These are phyloP conservation scores for Eudorina sp. DNA, from an alignment of 139 green algal species.

Conservation along the genomic window DNA sequence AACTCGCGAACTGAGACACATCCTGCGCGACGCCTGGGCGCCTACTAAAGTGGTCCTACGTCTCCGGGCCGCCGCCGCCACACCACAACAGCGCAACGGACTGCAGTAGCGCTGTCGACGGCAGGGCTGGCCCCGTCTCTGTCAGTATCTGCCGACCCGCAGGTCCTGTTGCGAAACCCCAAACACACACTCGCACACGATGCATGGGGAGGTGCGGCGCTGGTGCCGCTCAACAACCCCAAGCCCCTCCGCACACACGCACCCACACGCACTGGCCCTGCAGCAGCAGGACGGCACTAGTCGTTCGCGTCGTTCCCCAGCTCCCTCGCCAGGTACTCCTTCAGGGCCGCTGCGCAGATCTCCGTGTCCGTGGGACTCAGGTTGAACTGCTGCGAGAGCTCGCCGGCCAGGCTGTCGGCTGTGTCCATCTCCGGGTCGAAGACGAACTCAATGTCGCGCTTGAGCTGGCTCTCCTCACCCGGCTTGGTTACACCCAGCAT, in stretches of 20 bases:
- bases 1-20: conserved; percentile 2
- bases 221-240: background rate
- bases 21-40: conserved; percentile 24
- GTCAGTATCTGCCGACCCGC: too few species aligned
- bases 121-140: background rate
- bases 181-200: too few species aligned
- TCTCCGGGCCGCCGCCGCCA: background rate
- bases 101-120: conserved; percentile 8
- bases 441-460: conserved; percentile 96
- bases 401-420: conserved; percentile 89
- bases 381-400: conserved; percentile 95
- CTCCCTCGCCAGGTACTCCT: conserved; percentile 85
- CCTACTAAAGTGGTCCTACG: background rate
- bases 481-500: conserved; percentile 88
- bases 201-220: too few species aligned
- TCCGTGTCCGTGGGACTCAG: conserved; percentile 90
- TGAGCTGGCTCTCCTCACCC: conserved; percentile 47
- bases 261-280: background rate
- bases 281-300: background rate
- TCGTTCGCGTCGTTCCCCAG: conserved; percentile 33
- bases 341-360: conserved; percentile 91
- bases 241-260: background rate
- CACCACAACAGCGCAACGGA: conserved; percentile 19
- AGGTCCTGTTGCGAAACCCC: too few species aligned
- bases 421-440: conserved; percentile 94